A percentile compares a stretch with the other conserved stretches of the same genome.
Conservation (phyloP, 2,329 filamentous ascomycete species). For the Ceratocystis cacaofunesta region DNA sequence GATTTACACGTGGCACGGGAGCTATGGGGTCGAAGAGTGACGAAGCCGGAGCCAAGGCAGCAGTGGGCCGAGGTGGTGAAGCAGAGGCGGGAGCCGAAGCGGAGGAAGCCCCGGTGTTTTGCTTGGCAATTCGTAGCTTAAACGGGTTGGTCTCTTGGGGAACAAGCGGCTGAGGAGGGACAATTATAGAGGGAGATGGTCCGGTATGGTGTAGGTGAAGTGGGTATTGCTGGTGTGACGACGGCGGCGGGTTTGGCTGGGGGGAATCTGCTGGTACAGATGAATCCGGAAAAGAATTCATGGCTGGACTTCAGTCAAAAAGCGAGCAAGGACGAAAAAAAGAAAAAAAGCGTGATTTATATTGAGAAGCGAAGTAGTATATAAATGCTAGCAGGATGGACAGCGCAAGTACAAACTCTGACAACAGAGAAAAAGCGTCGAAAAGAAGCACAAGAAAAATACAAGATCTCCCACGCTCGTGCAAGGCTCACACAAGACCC, state of each 20-base stretch:
- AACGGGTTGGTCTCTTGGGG: constrained; percentile 10
- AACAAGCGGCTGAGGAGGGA: not conserved
- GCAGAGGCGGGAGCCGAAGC: not conserved
- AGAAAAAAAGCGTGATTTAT: not conserved
- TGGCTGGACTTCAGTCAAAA: not conserved
- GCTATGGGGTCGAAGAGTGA: not conserved
- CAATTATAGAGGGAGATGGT: not conserved
- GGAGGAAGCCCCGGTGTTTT: not conserved
- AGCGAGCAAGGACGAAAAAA: not conserved
- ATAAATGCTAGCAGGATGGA: not conserved
- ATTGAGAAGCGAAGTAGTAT: not conserved
- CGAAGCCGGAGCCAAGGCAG: not conserved
- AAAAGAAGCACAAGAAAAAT: not conserved
- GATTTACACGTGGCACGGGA: not conserved
- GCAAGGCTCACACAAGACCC: not conserved
- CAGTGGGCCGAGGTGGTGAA: not conserved
- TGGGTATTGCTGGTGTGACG: not conserved
- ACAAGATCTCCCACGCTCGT: not conserved
- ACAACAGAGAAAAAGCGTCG: not conserved
- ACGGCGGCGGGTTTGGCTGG: not conserved
- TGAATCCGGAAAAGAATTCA: not conserved
- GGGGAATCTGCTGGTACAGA: not conserved
- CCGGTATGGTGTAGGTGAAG: not conserved
- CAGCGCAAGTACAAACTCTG: not conserved
- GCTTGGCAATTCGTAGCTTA: constrained; percentile 1